Base-by-base conservation (phyloP, 2,329 filamentous ascomycete genomes). In the Cordyceps cateniannulata region DNA sequence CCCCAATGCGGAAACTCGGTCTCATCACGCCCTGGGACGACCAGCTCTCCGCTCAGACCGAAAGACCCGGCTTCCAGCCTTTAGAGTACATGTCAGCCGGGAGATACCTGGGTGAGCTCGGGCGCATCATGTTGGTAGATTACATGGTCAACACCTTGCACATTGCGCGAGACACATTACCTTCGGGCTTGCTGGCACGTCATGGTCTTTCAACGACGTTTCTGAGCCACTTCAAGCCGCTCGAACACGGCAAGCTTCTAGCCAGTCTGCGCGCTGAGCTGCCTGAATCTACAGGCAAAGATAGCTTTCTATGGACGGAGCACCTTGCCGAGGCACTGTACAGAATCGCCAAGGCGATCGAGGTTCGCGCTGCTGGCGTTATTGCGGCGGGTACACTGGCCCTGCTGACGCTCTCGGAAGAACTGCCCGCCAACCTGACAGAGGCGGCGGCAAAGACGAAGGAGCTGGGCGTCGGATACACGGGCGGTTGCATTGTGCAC, bases 71-170 rank as follows among this genome's bases (percentile, higher is more conserved):
- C 0, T 92, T 93, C 66, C 90, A 93, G 65, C 89, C 90, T 0
- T 82, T 93, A 22, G 90, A 95, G 70, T 93, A 93, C 73, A 91
- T 93, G 87, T 92, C 89, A 0, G 84, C 89, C 3, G 89, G 89
- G 2, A 80, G 89, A 45, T 93, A 93, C 69, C 79, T 93, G 4
- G 89, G 89, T 55, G 89, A 93, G 72, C 81, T 93, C 12, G 86
- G 88, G 25, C 85, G 89, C 27, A 77, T 92, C 60, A 84, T 90
- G 63, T 79, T 91, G 59, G 72, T 86, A 45, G 86, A 90, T 68
- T 87, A 89, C 67, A 72, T 88, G 67, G 80, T 76, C 12, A 76
- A 68, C 12, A 69, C 72, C 5, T 67, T 79, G 7, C 70, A 71
- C 1, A 66, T 83, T 16, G 60, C 74, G 3, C 65, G 70, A 12